These are phyloP conservation scores for Pseudozyma thailandica DNA, from an alignment of 1,284 basidiomycete species.

Conservation along the genomic window DNA sequence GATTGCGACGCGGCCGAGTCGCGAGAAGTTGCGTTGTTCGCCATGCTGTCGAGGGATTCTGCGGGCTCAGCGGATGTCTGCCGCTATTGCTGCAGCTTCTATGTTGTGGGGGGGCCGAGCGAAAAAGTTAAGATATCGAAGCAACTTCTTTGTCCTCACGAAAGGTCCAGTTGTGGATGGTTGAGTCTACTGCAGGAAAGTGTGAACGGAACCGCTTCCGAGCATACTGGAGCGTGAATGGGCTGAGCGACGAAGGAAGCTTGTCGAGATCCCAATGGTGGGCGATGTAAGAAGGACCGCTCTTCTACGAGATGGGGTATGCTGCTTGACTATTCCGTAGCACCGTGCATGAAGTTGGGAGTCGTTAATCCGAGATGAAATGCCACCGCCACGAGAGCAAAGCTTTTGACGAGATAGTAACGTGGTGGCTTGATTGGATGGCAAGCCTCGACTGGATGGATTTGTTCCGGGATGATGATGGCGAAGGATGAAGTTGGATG, in stretches of 20 bases:
- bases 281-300: too few species aligned
- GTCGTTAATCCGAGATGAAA: neutral
- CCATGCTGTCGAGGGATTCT: constrained; percentile 4
- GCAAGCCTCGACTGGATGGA: neutral
- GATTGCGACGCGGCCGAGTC: constrained; percentile 1
- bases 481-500: constrained; percentile 1
- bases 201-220: constrained; percentile 3
- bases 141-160: too few species aligned
- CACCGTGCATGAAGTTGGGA: too few species aligned
- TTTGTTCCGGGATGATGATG: neutral
- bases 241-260: too few species aligned
- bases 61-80: too few species aligned
- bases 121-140: too few species aligned
- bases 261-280: too few species aligned
- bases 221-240: constrained; percentile 10
- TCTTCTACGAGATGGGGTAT: too few species aligned
- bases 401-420: neutral
- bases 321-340: too few species aligned
- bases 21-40: constrained; percentile 6
- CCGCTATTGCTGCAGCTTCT: too few species aligned
- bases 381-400: neutral
- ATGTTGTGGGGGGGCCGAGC: too few species aligned
- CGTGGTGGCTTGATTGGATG: neutral
- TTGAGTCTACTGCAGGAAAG: neutral
- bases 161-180: too few species aligned